Base-by-base conservation (phyloP, 2,329 filamentous ascomycete genomes). In the Xylaria hypoxylon region DNA sequence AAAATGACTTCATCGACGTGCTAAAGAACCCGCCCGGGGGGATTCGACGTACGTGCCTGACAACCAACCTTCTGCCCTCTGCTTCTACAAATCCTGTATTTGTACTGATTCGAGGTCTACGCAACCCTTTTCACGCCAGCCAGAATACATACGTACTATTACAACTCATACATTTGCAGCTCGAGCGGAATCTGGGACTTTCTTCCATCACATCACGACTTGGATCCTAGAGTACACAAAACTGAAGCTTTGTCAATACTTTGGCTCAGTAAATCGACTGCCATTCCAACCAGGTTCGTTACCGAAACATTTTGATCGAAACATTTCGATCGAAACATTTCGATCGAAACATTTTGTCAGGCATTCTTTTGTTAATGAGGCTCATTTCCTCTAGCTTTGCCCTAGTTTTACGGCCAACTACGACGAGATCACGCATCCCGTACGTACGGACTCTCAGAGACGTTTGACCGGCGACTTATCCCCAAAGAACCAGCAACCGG, bases 1-100 rank as follows among this genome's bases (percentile, higher is more conserved):
- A 61, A 62, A 64, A 69, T 69, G 67, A 69, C 67, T 69, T 69
- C 67, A 69, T 68, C 66, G 52, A 57, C 33, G 24, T 51, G 26
- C 24, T 28, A 7, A 58, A 51, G 53, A 44, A 24, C 58, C 19
- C 31, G 28, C 22, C 40, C 8, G 24, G 45, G 6, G 15, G 28
- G 2, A 33, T n/a, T 33, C 10, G 44, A 48, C 42, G 42, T 50
- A n/a, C 5, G 28, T 33, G 31, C 58, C 45, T 52, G 40, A 47
- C 59, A 38, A 35, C 61, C 13, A 24, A n/a, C n/a, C n/a, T n/a
- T n/a, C n/a, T n/a, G n/a, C n/a, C n/a, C n/a, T 22, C 24, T 57
- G 38, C 11, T 60, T 35, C 31, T 38, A 44, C 35, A 44, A 28
- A 44, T 24, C 31, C 10, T 55, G 35, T 10, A 26, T 38, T 47